Percentiles rank a stretch among this genome's conserved stretches.
Evolutionary conservation across 108 stramenopile species (phyloP).

Genomic region (Nitzschia palea): DNA sequence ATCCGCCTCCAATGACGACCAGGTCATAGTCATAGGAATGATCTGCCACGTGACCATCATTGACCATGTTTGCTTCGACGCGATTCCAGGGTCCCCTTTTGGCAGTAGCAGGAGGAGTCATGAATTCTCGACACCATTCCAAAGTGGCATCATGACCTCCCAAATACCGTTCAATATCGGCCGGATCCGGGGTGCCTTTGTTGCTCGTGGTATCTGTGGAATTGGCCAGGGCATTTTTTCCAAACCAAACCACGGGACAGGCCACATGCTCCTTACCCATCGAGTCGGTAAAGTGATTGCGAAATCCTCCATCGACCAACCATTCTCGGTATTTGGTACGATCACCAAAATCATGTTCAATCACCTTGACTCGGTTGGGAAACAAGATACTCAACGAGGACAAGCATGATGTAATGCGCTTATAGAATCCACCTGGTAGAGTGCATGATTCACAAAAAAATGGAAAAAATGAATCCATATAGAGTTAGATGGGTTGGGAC

Average conservation of each 20-base stretch:
- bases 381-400: conserved; percentile 78
- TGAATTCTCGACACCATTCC: conserved; percentile 71
- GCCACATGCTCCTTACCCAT: conserved; percentile 46
- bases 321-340: conserved; percentile 73
- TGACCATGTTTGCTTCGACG: conserved; percentile 36
- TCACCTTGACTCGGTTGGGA: conserved; percentile 62
- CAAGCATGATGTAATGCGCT: conserved; percentile 64
- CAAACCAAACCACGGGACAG: conserved; percentile 78
- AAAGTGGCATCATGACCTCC: conserved; percentile 85
- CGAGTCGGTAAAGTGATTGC: conserved; percentile 36
- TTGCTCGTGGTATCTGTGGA: not conserved
- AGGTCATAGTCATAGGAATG: conserved; percentile 95
- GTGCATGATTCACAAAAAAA: not conserved
- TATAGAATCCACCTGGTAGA: conserved; percentile 91
- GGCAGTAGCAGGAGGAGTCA: conserved; percentile 25
- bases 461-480: not conserved
- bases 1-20: conserved; percentile 97
- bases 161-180: conserved; percentile 62
- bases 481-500: no score
- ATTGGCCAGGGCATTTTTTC: conserved; percentile 26
- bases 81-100: not conserved
- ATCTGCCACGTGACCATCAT: conserved; percentile 63
- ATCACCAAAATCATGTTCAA: conserved; percentile 70
- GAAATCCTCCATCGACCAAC: conserved; percentile 73
- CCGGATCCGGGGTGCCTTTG: conserved; percentile 30